Evolutionary conservation across 768 basidiomycete species (phyloP).

Genomic region (Pluteus cervinus): DNA sequence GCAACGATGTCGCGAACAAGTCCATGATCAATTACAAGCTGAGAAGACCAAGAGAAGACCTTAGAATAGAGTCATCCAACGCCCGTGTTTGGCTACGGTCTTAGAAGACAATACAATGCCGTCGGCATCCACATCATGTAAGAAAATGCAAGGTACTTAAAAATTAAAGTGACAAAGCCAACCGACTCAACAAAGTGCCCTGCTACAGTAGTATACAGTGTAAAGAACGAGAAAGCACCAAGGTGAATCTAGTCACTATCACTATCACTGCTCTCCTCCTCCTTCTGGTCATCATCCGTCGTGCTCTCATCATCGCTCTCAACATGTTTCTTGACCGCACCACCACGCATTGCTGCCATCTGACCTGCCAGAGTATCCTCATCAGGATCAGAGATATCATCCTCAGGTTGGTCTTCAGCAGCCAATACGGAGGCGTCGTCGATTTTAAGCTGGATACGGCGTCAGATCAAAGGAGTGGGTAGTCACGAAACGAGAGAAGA

Average conservation of each 20-base stretch:
- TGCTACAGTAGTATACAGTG: too few species aligned
- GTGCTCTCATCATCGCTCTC: conserved; percentile 50
- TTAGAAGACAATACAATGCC: too few species aligned
- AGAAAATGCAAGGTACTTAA: too few species aligned
- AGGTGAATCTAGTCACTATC: conserved; percentile 24
- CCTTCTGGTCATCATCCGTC: conserved; percentile 47
- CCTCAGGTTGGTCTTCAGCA: conserved; percentile 63
- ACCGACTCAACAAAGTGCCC: too few species aligned
- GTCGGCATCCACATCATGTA: too few species aligned
- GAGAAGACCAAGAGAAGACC: too few species aligned
- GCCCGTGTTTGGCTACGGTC: too few species aligned
- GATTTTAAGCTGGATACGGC: conserved; percentile 62
- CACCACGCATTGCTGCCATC: conserved; percentile 95
- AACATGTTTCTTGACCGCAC: conserved; percentile 64
- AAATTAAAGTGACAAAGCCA: too few species aligned
- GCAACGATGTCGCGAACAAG: too few species aligned
- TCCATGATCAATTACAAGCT: too few species aligned
- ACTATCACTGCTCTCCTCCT: conserved; percentile 43
- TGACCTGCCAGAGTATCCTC: conserved; percentile 96
- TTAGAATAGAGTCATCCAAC: too few species aligned
- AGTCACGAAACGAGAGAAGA: conserved; percentile 8
- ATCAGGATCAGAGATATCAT: conserved; percentile 97
- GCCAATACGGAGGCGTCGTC: conserved; percentile 62
- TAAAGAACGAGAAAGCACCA: too few species aligned
- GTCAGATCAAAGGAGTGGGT: conserved; percentile 8